Conservation (phyloP, 2,329 filamentous ascomycete genomes). For the Chaetomiaceae sp. region DNA sequence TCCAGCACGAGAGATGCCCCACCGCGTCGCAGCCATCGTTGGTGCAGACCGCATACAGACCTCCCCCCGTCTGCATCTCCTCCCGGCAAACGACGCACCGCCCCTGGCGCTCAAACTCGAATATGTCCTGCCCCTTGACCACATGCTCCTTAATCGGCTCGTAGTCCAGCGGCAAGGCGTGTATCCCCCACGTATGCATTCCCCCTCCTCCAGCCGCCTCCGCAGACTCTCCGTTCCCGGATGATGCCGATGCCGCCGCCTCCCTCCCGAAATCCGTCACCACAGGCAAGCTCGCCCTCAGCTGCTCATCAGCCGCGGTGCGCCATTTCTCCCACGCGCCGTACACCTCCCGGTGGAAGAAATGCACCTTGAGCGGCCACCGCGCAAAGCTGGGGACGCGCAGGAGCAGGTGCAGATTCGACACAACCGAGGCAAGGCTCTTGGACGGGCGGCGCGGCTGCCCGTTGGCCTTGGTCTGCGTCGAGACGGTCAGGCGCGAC, state of each 20-base stretch:
- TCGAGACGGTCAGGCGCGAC: conserved; percentile 54
- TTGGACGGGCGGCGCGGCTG: conserved; percentile 53
- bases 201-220: neutral
- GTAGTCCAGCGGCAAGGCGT: conserved; percentile 54
- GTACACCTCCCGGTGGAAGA: conserved; percentile 70
- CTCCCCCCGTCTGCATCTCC: conserved; percentile 42
- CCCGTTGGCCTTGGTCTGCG: conserved; percentile 47
- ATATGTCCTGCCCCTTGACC: conserved; percentile 50
- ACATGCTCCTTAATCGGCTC: conserved; percentile 49
- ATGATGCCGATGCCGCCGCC: conserved; percentile 6
- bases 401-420: conserved; percentile 77
- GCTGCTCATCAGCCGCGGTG: conserved; percentile 42
- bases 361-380: conserved; percentile 79
- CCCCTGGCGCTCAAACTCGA: conserved; percentile 54
- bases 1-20: conserved; percentile 59
- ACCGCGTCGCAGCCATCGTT: conserved; percentile 50
- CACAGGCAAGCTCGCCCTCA: conserved; percentile 49
- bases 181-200: conserved; percentile 42
- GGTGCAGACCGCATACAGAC: conserved; percentile 55
- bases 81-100: conserved; percentile 50
- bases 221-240: neutral
- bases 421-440: conserved; percentile 64
- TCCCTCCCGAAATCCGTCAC: conserved; percentile 49
- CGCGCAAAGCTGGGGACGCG: conserved; percentile 72
- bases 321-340: conserved; percentile 62